These are phyloP conservation scores for Tulasnella sp. DNA, from an alignment of 768 basidiomycete genomes.

Conservation along the genomic window DNA sequence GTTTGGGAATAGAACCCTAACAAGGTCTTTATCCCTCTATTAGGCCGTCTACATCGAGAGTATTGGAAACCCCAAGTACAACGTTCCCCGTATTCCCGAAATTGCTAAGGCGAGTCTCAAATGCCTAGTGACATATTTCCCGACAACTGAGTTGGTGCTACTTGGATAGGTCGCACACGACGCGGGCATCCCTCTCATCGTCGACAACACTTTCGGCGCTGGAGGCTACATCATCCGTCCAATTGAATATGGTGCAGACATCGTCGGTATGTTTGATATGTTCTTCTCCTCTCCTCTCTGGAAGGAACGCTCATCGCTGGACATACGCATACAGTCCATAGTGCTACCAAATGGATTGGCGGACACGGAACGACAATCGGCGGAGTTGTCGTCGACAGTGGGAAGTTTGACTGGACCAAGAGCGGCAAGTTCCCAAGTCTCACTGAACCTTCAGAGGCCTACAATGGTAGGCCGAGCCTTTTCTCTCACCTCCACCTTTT, in stretches of 20 bases:
- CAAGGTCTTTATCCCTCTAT: background rate
- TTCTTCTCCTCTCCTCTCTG: background rate
- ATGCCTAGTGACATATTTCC: too few relatives aligned
- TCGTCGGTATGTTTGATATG: constrained; percentile 45
- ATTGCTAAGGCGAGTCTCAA: constrained; percentile 55
- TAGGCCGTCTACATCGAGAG: constrained; percentile 64
- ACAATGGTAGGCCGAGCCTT: constrained; percentile 37
- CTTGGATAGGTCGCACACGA: constrained; percentile 62
- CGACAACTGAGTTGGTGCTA: too few relatives aligned
- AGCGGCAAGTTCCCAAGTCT: constrained; percentile 67
- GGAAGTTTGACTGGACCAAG: constrained; percentile 67
- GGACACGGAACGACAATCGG: constrained; percentile 56
- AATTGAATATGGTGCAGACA: constrained; percentile 68
- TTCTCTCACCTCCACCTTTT: background rate
- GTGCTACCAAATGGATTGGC: constrained; percentile 80
- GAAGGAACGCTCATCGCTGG: background rate
- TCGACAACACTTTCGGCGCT: constrained; percentile 74
- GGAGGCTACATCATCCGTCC: constrained; percentile 66
- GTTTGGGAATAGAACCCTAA: background rate
- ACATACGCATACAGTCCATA: constrained; percentile 43
- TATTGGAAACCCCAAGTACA: constrained; percentile 70
- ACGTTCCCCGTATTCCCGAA: constrained; percentile 56
- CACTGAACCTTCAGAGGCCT: constrained; percentile 65
- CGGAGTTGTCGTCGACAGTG: constrained; percentile 66
- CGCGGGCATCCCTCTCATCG: constrained; percentile 65